A percentile compares a stretch with the other conserved stretches of the same genome.
Conservation (phyloP, 768 basidiomycete genomes). For the Suillus decipiens region DNA sequence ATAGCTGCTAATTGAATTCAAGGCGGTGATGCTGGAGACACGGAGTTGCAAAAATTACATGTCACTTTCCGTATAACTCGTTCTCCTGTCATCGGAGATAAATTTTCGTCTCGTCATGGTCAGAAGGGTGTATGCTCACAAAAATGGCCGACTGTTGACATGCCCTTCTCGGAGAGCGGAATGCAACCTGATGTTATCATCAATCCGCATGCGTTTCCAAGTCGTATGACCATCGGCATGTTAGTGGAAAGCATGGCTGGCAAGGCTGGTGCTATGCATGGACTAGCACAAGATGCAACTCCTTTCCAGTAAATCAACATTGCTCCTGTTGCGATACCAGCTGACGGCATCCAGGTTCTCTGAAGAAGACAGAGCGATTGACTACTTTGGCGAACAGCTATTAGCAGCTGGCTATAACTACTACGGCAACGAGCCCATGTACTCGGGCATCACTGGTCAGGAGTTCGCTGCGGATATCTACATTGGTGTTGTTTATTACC, state of each 20-base stretch:
- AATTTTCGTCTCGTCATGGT: constrained; percentile 98
- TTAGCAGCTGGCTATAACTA: constrained; percentile 96
- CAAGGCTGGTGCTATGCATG: constrained; percentile 99
- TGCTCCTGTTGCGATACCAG: constrained; percentile 9
- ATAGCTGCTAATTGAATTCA: constrained; percentile 8
- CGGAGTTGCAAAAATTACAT: constrained; percentile 89
- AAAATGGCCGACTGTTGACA: constrained; percentile 97
- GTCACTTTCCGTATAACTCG: constrained; percentile 92
- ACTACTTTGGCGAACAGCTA: constrained; percentile 97
- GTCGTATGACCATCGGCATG: constrained; percentile 99
- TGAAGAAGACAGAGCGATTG: constrained; percentile 94
- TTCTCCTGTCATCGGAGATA: constrained; percentile 97
- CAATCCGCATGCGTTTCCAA: constrained; percentile 99
- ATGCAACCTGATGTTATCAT: constrained; percentile 99
- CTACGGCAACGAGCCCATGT: constrained; percentile 99
- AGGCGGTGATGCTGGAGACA: constrained; percentile 88
- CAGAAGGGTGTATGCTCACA: constrained; percentile 99
- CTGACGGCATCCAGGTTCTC: constrained; percentile 65
- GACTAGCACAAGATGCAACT: constrained; percentile 96
- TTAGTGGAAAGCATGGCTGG: constrained; percentile 99
- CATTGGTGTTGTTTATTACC: constrained; percentile 97
- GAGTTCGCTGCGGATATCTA: constrained; percentile 99
- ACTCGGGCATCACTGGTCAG: constrained; percentile 97
- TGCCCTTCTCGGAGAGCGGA: constrained; percentile 99
- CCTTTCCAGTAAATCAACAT: constrained; percentile 81